phyloP scores from a whole-genome alignment of 306 rosid species.

The Acacia crassicarpa region DNA sequence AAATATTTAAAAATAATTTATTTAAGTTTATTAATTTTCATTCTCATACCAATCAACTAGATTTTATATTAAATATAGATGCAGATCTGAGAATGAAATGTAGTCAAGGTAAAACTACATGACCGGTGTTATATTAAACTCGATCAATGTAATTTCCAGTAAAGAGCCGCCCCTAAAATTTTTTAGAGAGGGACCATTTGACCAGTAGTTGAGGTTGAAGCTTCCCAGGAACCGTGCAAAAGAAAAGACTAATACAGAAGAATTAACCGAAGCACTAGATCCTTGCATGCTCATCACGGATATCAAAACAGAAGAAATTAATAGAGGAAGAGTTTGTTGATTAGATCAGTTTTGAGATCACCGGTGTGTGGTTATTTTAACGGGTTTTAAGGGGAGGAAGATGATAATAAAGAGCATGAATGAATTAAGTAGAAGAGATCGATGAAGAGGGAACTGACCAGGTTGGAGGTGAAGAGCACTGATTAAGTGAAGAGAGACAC shows the following conservation, averaged over 20 bases:
- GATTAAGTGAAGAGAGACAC: constrained; percentile 57
- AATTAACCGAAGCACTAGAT: not conserved
- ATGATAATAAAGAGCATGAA: not conserved
- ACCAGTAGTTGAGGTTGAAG: not conserved
- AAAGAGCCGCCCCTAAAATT: not conserved
- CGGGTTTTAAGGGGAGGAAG: not conserved
- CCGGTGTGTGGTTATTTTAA: not conserved
- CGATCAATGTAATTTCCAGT: no score
- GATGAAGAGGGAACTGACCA: constrained; percentile 33
- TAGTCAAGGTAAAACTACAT: not conserved
- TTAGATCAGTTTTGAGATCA: not conserved
- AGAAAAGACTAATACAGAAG: not conserved
- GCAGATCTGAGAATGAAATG: not conserved
- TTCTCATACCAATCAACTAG: no score
- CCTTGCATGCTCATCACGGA: not conserved
- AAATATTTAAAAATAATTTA: no score
- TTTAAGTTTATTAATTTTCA: no score
- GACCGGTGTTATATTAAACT: not conserved
- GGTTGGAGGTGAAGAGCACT: constrained; percentile 55
- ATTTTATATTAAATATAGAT: no score
- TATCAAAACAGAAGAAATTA: no score
- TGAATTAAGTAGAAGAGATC: not conserved
- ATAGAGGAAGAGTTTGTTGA: not conserved
- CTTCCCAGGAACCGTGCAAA: not conserved
- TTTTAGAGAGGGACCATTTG: not conserved